Percentiles rank a stretch among this genome's conserved stretches.
These are phyloP conservation scores for Elaeagnus macrophylla DNA, from an alignment of 306 rosid species.

Conservation along the genomic window DNA sequence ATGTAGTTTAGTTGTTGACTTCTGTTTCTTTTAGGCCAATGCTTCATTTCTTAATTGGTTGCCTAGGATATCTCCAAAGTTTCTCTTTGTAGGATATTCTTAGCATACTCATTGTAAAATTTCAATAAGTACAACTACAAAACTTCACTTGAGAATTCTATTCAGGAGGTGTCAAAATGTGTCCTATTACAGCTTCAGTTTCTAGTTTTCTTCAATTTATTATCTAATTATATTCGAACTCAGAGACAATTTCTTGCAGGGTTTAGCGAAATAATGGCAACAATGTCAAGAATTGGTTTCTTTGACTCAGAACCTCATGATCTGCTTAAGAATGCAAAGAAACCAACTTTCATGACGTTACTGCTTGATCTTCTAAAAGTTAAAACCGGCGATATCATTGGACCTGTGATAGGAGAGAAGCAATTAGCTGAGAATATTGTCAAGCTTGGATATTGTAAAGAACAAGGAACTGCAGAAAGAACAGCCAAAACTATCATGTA, in stretches of 20 bases:
- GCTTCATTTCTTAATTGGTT: conserved; percentile 5
- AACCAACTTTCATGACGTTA: conserved; percentile 46
- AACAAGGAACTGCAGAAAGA: conserved; percentile 44
- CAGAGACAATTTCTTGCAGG: conserved; percentile 29
- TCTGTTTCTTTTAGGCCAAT: conserved; percentile 6
- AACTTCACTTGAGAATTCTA: background rate
- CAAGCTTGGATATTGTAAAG: conserved; percentile 54
- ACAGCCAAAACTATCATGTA: conserved; percentile 85
- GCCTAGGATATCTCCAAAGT: background rate
- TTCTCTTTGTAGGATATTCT: background rate
- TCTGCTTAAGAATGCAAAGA: conserved; percentile 39
- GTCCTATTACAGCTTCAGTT: background rate
- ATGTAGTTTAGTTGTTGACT: conserved; percentile 5
- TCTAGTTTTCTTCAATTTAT: background rate
- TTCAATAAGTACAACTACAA: background rate
- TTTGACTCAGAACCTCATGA: conserved; percentile 51
- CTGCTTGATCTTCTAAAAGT: conserved; percentile 60
- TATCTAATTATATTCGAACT: background rate
- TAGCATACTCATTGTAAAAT: background rate
- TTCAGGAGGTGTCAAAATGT: background rate
- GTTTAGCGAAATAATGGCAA: conserved; percentile 75
- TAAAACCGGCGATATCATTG: conserved; percentile 19
- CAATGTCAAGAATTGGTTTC: conserved; percentile 70
- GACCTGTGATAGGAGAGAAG: conserved; percentile 42
- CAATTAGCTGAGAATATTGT: conserved; percentile 43